phyloP scores from a whole-genome alignment of 306 rosid species.

The Fragaria vesca region DNA sequence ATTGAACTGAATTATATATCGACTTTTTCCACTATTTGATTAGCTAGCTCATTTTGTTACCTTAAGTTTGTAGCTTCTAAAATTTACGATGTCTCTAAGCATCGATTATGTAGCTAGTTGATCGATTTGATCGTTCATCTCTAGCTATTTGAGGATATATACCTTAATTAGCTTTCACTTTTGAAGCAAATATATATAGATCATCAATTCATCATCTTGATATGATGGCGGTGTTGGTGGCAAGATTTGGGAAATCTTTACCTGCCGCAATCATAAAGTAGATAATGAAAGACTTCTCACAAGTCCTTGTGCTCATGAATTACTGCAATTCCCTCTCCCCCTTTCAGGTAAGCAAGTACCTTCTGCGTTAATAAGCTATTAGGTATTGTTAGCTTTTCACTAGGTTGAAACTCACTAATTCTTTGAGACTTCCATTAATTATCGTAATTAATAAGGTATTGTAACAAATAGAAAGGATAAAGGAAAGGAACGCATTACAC shows the following conservation, averaged over 20 bases:
- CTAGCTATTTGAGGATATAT: background rate
- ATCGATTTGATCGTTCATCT: background rate
- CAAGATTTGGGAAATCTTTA: conserved; percentile 38
- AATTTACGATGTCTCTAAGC: background rate
- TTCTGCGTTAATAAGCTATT: background rate
- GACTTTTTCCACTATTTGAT: background rate
- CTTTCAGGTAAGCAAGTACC: background rate
- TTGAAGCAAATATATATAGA: background rate
- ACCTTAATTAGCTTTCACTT: background rate
- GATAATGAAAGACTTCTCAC: conserved; percentile 9
- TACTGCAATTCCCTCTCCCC: background rate
- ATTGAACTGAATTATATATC: background rate
- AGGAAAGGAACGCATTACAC: too few species aligned
- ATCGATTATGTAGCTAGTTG: background rate
- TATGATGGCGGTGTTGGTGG: conserved; percentile 49
- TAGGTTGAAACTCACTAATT: background rate
- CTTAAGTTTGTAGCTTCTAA: background rate
- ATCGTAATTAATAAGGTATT: background rate
- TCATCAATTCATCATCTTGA: background rate
- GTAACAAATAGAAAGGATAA: background rate
- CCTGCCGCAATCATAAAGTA: conserved; percentile 29
- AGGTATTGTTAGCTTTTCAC: background rate
- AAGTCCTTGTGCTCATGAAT: conserved; percentile 6
- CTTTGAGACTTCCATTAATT: background rate
- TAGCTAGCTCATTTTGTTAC: background rate